Percentiles rank a stretch among this genome's conserved stretches.
phyloP scores from a whole-genome alignment of 1,284 basidiomycete genomes.

The Leccinum pachyderme region DNA sequence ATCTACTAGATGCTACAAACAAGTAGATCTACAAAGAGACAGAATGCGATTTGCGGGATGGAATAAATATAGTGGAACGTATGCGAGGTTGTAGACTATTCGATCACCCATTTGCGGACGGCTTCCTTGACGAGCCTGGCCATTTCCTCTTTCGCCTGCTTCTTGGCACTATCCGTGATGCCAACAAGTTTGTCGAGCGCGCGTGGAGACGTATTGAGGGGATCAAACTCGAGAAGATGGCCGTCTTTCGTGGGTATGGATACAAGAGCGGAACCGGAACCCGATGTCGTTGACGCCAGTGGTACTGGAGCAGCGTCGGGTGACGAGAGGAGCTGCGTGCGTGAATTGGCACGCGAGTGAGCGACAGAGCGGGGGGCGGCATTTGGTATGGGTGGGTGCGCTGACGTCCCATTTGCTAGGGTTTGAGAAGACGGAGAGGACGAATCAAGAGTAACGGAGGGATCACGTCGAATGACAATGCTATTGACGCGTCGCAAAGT shows the following conservation, averaged over 20 bases:
- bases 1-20: slow-evolving; percentile 20
- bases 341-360: slow-evolving; percentile 44
- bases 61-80: slow-evolving; percentile 22
- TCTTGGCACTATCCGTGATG: slow-evolving; percentile 76
- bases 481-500: slow-evolving; percentile 50
- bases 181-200: slow-evolving; percentile 71
- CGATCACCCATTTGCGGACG: slow-evolving; percentile 66
- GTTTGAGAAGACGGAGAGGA: slow-evolving; percentile 18
- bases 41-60: not conserved
- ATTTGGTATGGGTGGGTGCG: slow-evolving; percentile 49
- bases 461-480: slow-evolving; percentile 61
- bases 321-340: slow-evolving; percentile 34
- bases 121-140: slow-evolving; percentile 63
- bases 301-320: slow-evolving; percentile 17
- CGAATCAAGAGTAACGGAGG: slow-evolving; percentile 40
- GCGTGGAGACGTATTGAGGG: slow-evolving; percentile 64
- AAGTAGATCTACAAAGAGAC: slow-evolving; percentile 13
- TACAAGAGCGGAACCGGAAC: slow-evolving; percentile 46
- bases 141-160: slow-evolving; percentile 74
- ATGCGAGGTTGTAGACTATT: slow-evolving; percentile 16
- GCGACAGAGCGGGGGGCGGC: not conserved
- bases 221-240: slow-evolving; percentile 76
- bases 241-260: slow-evolving; percentile 74
- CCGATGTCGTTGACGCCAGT: slow-evolving; percentile 13
- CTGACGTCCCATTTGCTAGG: slow-evolving; percentile 16